Evolutionary conservation across 2,329 filamentous ascomycete genomes (phyloP), one percentile per base, ranked within the genome.

Genomic region (Monilinia fructicola): DNA sequence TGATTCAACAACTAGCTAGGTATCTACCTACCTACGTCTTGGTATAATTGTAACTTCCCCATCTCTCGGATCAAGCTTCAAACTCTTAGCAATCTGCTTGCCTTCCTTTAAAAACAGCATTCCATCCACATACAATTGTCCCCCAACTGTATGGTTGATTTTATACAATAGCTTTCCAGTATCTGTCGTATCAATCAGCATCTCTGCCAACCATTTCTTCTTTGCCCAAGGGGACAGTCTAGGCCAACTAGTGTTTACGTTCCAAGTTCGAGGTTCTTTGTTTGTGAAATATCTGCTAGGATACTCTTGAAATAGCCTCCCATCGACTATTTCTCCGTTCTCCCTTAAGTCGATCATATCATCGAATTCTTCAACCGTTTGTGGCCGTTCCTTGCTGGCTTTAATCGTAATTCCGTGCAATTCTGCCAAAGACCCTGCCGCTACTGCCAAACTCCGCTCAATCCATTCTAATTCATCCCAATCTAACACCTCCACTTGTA

Each of bases 381-480:
- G 63, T 10, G 74, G 74, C 12, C 71, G 69, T 7, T 74, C 73
- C 62, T 71, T 71, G n/a, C 65, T 68, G 2, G 74, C 68, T 48
- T 68, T 60, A 4, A 75, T 58, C 9, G 71, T 70, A 7, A 75
- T 74, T 54, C n/a, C 18, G n/a, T 60, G 56, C 10, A 66, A 18
- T 21, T 26, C 62, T 46, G 31, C 31, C 12, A 16, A n/a, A 23
- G 58, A 50, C n/a, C 58, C 26, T 60, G 58, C 58, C 14, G 31
- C n/a, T 60, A 44, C 21, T 50, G 38, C 42, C 23, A 40, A 44
- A 63, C 46, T 44, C n/a, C 48, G 35, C 28, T 31, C 28, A 18
- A 63, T 67, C 74, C 74, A 75, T 59, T 74, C 71, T 40, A 75
- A 64, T 60, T 75, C 74, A 62, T 75, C 74, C 23, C 72, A 69